A percentile compares a stretch with the other conserved stretches of the same genome.
phyloP scores from a whole-genome alignment of 352 stramenopile genomes.

The Pythium apleroticum region DNA sequence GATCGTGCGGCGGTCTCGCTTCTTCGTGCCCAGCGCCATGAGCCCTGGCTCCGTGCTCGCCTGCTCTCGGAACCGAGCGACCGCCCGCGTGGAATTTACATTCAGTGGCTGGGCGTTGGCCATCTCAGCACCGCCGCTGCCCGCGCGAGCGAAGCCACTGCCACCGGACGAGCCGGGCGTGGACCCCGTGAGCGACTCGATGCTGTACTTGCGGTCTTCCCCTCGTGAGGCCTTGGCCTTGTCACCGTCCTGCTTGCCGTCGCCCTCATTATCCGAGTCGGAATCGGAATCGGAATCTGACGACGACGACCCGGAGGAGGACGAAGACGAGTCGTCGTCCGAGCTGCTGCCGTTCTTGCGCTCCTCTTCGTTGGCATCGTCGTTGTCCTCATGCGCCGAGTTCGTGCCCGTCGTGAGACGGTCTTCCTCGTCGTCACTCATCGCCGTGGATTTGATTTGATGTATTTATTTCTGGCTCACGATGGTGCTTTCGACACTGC shows the following conservation, averaged over 20 bases:
- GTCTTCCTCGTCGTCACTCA: conserved; percentile 39
- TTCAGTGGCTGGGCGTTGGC: conserved; percentile 46
- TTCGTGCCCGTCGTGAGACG: conserved; percentile 15
- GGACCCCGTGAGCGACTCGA: conserved; percentile 30
- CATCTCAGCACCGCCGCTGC: conserved; percentile 18
- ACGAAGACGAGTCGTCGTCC: conserved; percentile 77
- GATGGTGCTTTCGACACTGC: background rate
- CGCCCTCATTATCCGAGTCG: conserved; percentile 49
- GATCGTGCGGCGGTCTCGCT: conserved; percentile 84
- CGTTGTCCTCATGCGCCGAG: conserved; percentile 26
- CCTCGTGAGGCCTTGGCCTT: conserved; percentile 10
- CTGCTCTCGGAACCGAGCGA: conserved; percentile 63
- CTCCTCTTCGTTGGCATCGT: conserved; percentile 32
- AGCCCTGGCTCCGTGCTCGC: conserved; percentile 43
- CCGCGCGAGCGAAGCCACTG: conserved; percentile 24
- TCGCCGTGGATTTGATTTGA: conserved; percentile 12
- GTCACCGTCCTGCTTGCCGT: conserved; percentile 19
- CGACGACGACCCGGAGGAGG: conserved; percentile 65
- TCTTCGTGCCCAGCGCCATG: conserved; percentile 84
- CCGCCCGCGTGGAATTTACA: conserved; percentile 72
- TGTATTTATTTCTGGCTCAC: conserved; percentile 5
- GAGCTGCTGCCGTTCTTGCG: conserved; percentile 48
- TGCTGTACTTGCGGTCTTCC: conserved; percentile 39
- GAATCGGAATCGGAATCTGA: conserved; percentile 76
- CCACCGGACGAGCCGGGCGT: too few species aligned